Evolutionary conservation across 495 filamentous ascomycete species (phyloP), one percentile per base, ranked within the genome.

Genomic region (Astrothelium subdiscretum): DNA sequence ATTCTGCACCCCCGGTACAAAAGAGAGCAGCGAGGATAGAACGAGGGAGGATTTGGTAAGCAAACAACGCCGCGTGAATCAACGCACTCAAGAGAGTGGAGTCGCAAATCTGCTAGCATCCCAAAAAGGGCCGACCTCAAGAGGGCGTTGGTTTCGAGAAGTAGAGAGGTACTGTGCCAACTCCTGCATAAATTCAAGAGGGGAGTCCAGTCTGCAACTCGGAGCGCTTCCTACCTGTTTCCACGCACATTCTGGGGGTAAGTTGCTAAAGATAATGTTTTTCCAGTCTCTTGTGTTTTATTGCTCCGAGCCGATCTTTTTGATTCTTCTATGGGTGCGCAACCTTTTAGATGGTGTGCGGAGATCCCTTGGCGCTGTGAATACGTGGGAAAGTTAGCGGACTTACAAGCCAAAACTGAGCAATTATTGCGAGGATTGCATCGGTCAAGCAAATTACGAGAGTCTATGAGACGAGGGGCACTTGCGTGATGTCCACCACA

Each of bases 401-500:
- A 54, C 24, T 15, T 54, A 54, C 48, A 29, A 24, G n/a, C 26
- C 31, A 27, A 18, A 13, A 32, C 4, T 8, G 22, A 54, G 29
- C 11, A 11, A 54, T 26, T 10, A 11, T 10, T n/a, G 20, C 4
- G 20, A 54, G 24, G 5, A 29, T 26, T 6, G 48, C 48, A 29
- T 29, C 24, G 48, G 48, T 54, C 48, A 48, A 48, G 42, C 8
- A 48, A 20, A 48, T 58, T 42, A 48, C 32, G 27, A 1, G 29
- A 27, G 26, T 48, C 32, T 43, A 61, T 24, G 38, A 61, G 59
- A 61, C 15, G 59, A 29, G 59, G 60, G 59, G 31, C 27, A 70
- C 70, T 70, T 73, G 65, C 71, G 70, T 70, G 31, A 72, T 80
- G 74, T 89, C 87, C 76, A 84, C 83, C 75, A 95, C 81, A 75